These are phyloP conservation scores for Anthracocystis walkeri DNA, from an alignment of 1,284 basidiomycete species.

Conservation along the genomic window DNA sequence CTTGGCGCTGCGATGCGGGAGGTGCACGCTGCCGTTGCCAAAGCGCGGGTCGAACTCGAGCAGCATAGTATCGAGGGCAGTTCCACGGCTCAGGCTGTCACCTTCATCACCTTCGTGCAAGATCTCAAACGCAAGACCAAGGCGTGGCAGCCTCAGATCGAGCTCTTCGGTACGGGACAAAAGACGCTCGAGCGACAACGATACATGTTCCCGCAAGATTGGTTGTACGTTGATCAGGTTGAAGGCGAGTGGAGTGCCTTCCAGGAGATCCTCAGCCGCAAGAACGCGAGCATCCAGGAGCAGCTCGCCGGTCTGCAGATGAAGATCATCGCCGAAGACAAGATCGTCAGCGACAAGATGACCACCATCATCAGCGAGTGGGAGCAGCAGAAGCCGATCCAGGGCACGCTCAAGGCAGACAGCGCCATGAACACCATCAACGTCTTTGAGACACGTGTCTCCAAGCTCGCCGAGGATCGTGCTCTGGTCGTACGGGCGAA, in stretches of 20 bases:
- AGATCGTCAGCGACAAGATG: slow-evolving; percentile 81
- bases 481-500: slow-evolving; percentile 94
- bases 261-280: slow-evolving; percentile 95
- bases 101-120: slow-evolving; percentile 98
- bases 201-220: slow-evolving; percentile 95
- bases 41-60: slow-evolving; percentile 93
- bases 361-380: slow-evolving; percentile 86
- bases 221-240: slow-evolving; percentile 98
- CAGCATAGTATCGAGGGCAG: slow-evolving; percentile 78
- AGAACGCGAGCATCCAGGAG: slow-evolving; percentile 98
- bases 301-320: slow-evolving; percentile 94
- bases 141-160: slow-evolving; percentile 96
- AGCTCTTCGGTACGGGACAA: slow-evolving; percentile 91
- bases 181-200: slow-evolving; percentile 96
- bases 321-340: slow-evolving; percentile 99
- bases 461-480: slow-evolving; percentile 89
- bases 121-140: slow-evolving; percentile 97
- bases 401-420: slow-evolving; percentile 94
- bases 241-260: slow-evolving; percentile 98
- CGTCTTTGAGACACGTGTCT: slow-evolving; percentile 90
- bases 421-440: slow-evolving; percentile 94
- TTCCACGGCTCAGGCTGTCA: slow-evolving; percentile 93
- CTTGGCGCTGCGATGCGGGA: slow-evolving; percentile 95
- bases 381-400: slow-evolving; percentile 94
- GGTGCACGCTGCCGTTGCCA: slow-evolving; percentile 89